A percentile compares a stretch with the other conserved stretches of the same genome.
Evolutionary conservation across 2,329 filamentous ascomycete species (phyloP).

Genomic region (Periconia digitata): DNA sequence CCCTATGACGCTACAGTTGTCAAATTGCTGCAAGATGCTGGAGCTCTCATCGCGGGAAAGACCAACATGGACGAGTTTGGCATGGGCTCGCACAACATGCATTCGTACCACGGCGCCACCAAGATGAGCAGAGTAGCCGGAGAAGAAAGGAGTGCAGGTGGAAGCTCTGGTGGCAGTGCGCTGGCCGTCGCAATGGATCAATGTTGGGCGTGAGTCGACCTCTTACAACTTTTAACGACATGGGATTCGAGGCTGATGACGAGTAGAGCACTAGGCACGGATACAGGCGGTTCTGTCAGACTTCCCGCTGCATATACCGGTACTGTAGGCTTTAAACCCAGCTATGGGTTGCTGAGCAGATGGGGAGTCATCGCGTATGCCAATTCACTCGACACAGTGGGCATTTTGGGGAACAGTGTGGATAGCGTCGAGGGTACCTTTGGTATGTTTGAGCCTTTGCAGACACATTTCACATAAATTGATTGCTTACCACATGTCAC

Average conservation of each 20-base stretch:
- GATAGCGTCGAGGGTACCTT: conserved; percentile 50
- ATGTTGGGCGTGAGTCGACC: conserved; percentile 56
- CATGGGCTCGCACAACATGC: conserved; percentile 81
- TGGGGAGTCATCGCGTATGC: conserved; percentile 89
- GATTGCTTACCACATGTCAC: background rate
- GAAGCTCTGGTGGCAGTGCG: conserved; percentile 89
- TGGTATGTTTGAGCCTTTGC: conserved; percentile 15
- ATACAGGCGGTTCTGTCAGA: conserved; percentile 87
- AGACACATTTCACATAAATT: background rate
- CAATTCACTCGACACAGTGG: conserved; percentile 90
- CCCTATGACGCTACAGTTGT: conserved; percentile 85
- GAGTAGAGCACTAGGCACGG: conserved; percentile 75
- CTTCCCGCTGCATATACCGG: conserved; percentile 87
- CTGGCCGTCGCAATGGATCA: conserved; percentile 72
- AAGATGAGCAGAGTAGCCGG: conserved; percentile 47
- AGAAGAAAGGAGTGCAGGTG: conserved; percentile 41
- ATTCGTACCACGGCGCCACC: conserved; percentile 70
- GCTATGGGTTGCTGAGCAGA: conserved; percentile 82
- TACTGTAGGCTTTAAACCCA: conserved; percentile 84
- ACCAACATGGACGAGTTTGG: conserved; percentile 96
- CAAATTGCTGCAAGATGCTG: conserved; percentile 63
- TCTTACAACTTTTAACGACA: background rate
- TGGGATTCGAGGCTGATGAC: conserved; percentile 14
- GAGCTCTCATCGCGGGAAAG: conserved; percentile 70
- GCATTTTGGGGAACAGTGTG: conserved; percentile 65